A percentile compares a stretch with the other conserved stretches of the same genome.
Conservation (phyloP, 108 stramenopile species). For the Fistulifera solaris region DNA sequence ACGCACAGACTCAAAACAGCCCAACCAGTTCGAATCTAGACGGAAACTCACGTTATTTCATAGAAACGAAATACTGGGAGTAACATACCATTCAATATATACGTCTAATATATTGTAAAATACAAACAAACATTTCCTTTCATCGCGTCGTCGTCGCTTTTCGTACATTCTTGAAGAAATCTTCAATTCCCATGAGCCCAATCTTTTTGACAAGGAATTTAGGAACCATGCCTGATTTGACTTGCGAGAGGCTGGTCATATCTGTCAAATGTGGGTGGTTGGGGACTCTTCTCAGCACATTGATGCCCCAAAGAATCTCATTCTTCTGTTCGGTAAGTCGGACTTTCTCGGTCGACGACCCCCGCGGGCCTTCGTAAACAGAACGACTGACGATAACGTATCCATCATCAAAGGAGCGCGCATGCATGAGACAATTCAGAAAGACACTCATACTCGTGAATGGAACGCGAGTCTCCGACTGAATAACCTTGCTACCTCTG, state of each 20-base stretch:
- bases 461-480: conserved; percentile 43
- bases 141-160: neutral
- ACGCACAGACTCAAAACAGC: too few species aligned
- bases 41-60: too few species aligned
- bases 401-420: conserved; percentile 21
- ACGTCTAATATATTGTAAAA: too few species aligned
- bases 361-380: conserved; percentile 21
- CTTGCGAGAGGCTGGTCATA: conserved; percentile 36
- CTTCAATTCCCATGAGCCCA: conserved; percentile 36
- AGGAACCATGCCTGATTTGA: conserved; percentile 34
- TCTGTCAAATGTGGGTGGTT: conserved; percentile 31
- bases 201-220: conserved; percentile 30
- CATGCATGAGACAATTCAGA: conserved; percentile 37
- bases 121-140: too few species aligned
- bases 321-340: conserved; percentile 15
- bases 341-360: neutral
- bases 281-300: conserved; percentile 36
- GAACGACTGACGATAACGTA: conserved; percentile 40
- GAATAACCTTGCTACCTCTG: conserved; percentile 27
- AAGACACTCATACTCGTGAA: conserved; percentile 32
- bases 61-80: too few species aligned
- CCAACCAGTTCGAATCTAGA: too few species aligned
- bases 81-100: too few species aligned
- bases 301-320: conserved; percentile 43
- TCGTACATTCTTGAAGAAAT: conserved; percentile 41